phyloP scores from a whole-genome alignment of 495 filamentous ascomycete genomes.

The Penicillium herquei region DNA sequence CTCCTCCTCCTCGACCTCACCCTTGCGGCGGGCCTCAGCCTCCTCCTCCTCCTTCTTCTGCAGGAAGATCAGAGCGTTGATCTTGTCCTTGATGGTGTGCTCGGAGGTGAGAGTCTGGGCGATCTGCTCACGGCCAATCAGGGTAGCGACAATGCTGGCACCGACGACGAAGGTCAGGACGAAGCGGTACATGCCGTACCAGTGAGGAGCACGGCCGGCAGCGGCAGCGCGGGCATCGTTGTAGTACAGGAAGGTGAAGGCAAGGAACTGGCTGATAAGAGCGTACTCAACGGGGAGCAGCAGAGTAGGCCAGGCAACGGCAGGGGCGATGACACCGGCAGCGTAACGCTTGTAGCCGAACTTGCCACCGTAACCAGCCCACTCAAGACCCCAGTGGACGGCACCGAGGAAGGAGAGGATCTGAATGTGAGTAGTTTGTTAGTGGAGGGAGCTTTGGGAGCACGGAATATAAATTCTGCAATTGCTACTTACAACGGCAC shows the following conservation, averaged over 20 bases:
- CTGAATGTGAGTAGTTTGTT: constrained; percentile 32
- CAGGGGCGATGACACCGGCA: constrained; percentile 77
- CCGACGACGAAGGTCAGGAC: constrained; percentile 94
- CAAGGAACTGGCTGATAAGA: constrained; percentile 83
- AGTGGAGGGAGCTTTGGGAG: not conserved
- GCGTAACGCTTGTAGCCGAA: constrained; percentile 75
- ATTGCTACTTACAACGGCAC: constrained; percentile 69
- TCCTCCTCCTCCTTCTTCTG: constrained; percentile 64
- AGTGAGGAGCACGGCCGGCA: constrained; percentile 80
- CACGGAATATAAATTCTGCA: too few relatives aligned
- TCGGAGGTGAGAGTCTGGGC: constrained; percentile 50
- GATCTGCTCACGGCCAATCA: constrained; percentile 86
- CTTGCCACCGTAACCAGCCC: constrained; percentile 70
- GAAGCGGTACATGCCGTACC: constrained; percentile 94
- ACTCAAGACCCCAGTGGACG: constrained; percentile 91
- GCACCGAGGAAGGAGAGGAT: constrained; percentile 96
- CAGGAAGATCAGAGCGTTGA: constrained; percentile 59
- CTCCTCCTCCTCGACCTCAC: constrained; percentile 47
- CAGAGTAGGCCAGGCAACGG: constrained; percentile 90
- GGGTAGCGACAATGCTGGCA: constrained; percentile 75
- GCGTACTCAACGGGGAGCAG: constrained; percentile 85
- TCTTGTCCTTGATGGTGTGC: constrained; percentile 57
- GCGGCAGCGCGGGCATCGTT: constrained; percentile 73
- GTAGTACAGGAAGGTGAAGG: constrained; percentile 88
- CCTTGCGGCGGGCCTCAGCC: constrained; percentile 51